Conservation (phyloP, 495 filamentous ascomycete species). For the Neurospora sp. region DNA sequence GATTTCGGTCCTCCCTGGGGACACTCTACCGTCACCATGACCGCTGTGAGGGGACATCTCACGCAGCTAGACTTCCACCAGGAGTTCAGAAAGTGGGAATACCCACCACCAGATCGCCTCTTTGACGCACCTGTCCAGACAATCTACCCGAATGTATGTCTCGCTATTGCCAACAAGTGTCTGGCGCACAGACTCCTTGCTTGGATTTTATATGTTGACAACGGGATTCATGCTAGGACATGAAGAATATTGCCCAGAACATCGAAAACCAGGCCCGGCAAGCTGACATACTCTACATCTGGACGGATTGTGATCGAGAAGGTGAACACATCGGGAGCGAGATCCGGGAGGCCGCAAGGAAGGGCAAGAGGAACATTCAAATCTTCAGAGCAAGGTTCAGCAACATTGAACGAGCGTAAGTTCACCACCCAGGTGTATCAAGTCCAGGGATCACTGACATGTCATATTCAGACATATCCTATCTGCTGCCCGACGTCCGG, state of each 20-base stretch:
- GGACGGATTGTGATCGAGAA: constrained; percentile 98
- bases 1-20: constrained; percentile 78
- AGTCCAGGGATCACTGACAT: neutral
- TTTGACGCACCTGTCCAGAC: constrained; percentile 74
- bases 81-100: constrained; percentile 65
- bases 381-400: constrained; percentile 85
- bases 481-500: constrained; percentile 65
- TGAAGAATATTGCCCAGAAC: constrained; percentile 70
- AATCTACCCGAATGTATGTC: constrained; percentile 50
- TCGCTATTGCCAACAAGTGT: neutral
- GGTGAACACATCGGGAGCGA: constrained; percentile 96
- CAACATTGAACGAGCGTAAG: constrained; percentile 87
- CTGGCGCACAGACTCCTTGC: neutral
- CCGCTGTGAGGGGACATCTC: constrained; percentile 80
- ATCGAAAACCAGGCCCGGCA: constrained; percentile 67
- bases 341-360: constrained; percentile 68
- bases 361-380: constrained; percentile 61
- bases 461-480: constrained; percentile 56
- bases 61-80: constrained; percentile 59
- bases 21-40: constrained; percentile 77
- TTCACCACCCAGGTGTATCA: constrained; percentile 5
- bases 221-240: constrained; percentile 44
- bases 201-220: neutral
- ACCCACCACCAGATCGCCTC: constrained; percentile 64
- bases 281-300: constrained; percentile 71